These are phyloP conservation scores for Rubia peregrina DNA, from an alignment of 305 asterid genomes.

Conservation along the genomic window DNA sequence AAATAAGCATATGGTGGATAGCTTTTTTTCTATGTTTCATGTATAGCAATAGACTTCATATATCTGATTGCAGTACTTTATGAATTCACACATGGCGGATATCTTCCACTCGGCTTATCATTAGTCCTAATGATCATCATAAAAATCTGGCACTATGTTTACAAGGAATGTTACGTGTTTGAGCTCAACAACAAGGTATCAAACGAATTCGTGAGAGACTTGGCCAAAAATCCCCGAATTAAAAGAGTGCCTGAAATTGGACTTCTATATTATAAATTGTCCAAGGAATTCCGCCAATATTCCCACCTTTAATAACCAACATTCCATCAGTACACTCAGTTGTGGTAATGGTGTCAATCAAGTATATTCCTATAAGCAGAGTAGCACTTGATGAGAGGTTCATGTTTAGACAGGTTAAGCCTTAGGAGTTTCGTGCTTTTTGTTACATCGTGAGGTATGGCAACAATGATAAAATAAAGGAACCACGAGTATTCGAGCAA, in stretches of 20 bases:
- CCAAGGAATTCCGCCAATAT: conserved; percentile 71
- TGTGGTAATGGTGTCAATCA: conserved; percentile 57
- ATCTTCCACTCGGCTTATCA: conserved; percentile 52
- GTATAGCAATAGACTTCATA: conserved; percentile 31
- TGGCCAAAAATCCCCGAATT: conserved; percentile 27
- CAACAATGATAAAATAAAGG: conserved; percentile 56
- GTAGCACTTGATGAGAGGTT: conserved; percentile 51
- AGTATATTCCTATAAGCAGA: conserved; percentile 59
- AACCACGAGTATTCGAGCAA: conserved; percentile 42
- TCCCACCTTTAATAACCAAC: conserved; percentile 51
- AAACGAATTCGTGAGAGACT: conserved; percentile 27
- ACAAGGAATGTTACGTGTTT: conserved; percentile 43
- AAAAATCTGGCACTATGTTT: conserved; percentile 67
- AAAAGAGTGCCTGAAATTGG: conserved; percentile 58
- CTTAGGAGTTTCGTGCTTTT: conserved; percentile 38
- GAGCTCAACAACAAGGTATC: conserved; percentile 73
- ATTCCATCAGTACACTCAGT: conserved; percentile 59
- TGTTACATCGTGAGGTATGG: conserved; percentile 73
- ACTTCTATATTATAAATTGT: conserved; percentile 58
- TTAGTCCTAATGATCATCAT: conserved; percentile 41
- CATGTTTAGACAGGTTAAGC: conserved; percentile 57
- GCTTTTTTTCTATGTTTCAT: conserved; percentile 18
- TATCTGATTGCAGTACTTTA: conserved; percentile 55
- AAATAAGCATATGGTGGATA: conserved; percentile 55
- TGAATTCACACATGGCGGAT: conserved; percentile 65